Evolutionary conservation across 2,329 filamentous ascomycete species (phyloP).

Genomic region (Stachybotrys elegans): DNA sequence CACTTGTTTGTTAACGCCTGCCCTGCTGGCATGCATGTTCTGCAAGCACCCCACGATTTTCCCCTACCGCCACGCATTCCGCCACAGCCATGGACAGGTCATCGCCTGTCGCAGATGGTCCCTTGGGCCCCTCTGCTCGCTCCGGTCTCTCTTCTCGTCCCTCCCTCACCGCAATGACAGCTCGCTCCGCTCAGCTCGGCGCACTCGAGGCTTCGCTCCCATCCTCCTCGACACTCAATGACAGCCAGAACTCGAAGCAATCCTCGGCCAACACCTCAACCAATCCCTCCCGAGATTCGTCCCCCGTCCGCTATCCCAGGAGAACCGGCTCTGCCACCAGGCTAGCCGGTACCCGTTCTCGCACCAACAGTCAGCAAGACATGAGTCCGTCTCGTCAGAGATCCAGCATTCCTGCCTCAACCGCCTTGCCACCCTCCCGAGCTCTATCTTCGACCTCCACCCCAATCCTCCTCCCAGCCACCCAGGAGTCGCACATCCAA

Average conservation of each 20-base stretch:
- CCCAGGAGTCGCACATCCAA: slow-evolving; percentile 57
- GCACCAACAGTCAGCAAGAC: slow-evolving; percentile 62
- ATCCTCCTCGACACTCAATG: slow-evolving; percentile 17
- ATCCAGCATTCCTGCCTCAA: slow-evolving; percentile 52
- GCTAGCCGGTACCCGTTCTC: slow-evolving; percentile 45
- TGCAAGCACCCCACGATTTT: slow-evolving; percentile 20
- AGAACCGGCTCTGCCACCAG: slow-evolving; percentile 28
- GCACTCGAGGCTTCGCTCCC: slow-evolving; percentile 15
- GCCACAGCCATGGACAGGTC: slow-evolving; percentile 29
- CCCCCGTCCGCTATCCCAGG: slow-evolving; percentile 36
- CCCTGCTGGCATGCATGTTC: slow-evolving; percentile 27
- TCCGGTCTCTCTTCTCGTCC: slow-evolving; percentile 13
- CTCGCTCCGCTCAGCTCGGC: neutral
- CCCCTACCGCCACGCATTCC: slow-evolving; percentile 13
- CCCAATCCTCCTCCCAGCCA: slow-evolving; percentile 57
- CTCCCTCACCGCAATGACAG: slow-evolving; percentile 11
- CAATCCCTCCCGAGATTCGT: slow-evolving; percentile 39
- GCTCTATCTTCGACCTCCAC: slow-evolving; percentile 64
- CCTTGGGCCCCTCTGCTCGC: slow-evolving; percentile 14
- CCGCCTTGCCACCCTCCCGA: slow-evolving; percentile 59
- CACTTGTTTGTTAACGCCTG: slow-evolving; percentile 21
- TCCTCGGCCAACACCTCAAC: slow-evolving; percentile 31
- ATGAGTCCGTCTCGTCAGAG: slow-evolving; percentile 55
- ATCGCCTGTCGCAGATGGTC: slow-evolving; percentile 20
- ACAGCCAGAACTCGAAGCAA: slow-evolving; percentile 26